Conservation (phyloP, 768 basidiomycete genomes). For the Psilocybe azurescens region DNA sequence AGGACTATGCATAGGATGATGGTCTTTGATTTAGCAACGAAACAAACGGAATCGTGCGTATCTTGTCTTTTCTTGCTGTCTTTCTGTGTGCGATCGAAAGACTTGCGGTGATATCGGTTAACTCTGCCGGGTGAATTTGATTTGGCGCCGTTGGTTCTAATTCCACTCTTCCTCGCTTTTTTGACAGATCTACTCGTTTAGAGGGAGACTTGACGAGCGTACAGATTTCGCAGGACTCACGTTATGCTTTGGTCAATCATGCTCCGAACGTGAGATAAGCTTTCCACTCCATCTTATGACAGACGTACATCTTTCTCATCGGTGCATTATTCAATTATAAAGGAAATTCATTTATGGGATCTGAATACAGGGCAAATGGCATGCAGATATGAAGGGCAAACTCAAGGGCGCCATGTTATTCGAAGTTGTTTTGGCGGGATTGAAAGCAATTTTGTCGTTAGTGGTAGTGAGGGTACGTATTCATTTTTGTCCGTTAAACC, state of each 20-base stretch:
- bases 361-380: constrained; percentile 70
- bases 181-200: constrained; percentile 61
- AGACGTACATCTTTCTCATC: constrained; percentile 7
- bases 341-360: constrained; percentile 94
- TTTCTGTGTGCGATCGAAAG: constrained; percentile 3
- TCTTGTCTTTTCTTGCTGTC: constrained; percentile 5
- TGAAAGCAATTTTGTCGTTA: constrained; percentile 87
- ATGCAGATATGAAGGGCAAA: constrained; percentile 86
- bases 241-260: constrained; percentile 85
- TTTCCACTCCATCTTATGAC: constrained; percentile 20
- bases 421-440: constrained; percentile 94
- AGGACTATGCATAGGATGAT: constrained; percentile 68
- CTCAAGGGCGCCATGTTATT: constrained; percentile 84
- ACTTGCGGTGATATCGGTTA: constrained; percentile 15
- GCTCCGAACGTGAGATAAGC: constrained; percentile 75
- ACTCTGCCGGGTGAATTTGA: neutral
- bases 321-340: constrained; percentile 10
- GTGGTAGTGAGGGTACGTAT: constrained; percentile 90
- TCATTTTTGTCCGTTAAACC: neutral
- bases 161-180: constrained; percentile 19
- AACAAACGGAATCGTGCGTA: constrained; percentile 71
- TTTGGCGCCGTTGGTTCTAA: constrained; percentile 12
- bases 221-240: constrained; percentile 84
- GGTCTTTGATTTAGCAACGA: constrained; percentile 76
- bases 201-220: constrained; percentile 89